phyloP scores from a whole-genome alignment of 2,329 filamentous ascomycete genomes.

The Coniochaeta sp. region DNA sequence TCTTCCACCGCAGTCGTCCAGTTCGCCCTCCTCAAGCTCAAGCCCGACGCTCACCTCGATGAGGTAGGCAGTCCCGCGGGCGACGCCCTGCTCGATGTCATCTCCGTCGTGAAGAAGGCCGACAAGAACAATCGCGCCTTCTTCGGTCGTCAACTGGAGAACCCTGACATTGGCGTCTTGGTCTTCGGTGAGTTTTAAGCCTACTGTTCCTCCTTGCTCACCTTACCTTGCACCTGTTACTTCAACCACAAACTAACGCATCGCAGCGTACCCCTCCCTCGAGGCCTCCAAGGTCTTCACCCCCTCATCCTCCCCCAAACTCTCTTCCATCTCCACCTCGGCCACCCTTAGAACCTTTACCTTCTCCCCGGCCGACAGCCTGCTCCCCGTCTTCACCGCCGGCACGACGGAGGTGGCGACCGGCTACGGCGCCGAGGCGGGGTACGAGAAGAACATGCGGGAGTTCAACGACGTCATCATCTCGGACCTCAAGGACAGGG shows the following conservation, averaged over 20 bases:
- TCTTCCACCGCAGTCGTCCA: not conserved
- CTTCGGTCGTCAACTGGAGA: slow-evolving; percentile 2
- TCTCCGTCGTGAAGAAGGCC: slow-evolving; percentile 1
- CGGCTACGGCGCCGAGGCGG: not conserved
- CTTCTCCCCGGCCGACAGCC: not conserved
- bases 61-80: not conserved
- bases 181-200: not conserved
- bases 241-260: no score
- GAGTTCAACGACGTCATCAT: not conserved
- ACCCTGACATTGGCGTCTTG: slow-evolving; percentile 2
- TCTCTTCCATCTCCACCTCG: slow-evolving; percentile 6
- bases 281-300: slow-evolving; percentile 3
- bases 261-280: not conserved
- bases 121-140: not conserved
- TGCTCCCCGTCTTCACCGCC: not conserved
- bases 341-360: not conserved
- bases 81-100: not conserved
- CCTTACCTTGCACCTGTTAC: not conserved
- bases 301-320: not conserved
- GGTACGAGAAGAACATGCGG: not conserved
- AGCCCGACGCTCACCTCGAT: slow-evolving; percentile 1
- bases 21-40: slow-evolving; percentile 2
- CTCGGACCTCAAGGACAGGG: slow-evolving; percentile 15
- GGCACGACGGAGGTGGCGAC: not conserved
- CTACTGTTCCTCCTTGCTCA: not conserved